Conservation (phyloP, 768 basidiomycete species). For the Mycena leptocephala region DNA sequence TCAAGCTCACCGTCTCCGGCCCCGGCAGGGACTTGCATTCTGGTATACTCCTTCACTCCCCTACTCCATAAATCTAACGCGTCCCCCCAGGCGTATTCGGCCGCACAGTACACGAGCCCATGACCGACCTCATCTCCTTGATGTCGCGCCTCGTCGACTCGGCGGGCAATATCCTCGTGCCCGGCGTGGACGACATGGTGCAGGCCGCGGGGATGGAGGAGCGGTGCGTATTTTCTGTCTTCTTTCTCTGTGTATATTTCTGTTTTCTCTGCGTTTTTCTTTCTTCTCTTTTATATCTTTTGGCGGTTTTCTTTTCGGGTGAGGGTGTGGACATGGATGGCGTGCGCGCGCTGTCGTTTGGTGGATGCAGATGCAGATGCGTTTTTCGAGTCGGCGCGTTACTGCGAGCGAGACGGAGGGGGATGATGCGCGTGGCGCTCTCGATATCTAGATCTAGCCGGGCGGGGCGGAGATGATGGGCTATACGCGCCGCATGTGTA, state of each 20-base stretch:
- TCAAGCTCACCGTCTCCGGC: constrained; percentile 85
- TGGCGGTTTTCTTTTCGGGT: too few relatives aligned
- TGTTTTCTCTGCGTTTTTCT: not conserved
- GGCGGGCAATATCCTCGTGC: constrained; percentile 77
- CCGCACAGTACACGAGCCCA: constrained; percentile 78
- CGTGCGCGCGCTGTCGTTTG: too few relatives aligned
- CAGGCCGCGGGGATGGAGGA: constrained; percentile 21
- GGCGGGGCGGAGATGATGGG: too few relatives aligned
- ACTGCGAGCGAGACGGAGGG: too few relatives aligned
- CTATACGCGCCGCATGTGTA: too few relatives aligned
- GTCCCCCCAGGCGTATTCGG: constrained; percentile 76
- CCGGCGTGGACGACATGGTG: constrained; percentile 81
- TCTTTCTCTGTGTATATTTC: not conserved
- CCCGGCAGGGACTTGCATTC: constrained; percentile 93
- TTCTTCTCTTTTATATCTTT: not conserved
- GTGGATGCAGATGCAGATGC: too few relatives aligned
- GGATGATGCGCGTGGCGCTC: too few relatives aligned
- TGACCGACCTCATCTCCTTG: constrained; percentile 82
- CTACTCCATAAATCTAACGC: constrained; percentile 42
- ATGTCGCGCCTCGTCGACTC: constrained; percentile 80
- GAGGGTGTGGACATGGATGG: too few relatives aligned
- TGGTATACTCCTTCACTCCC: constrained; percentile 73
- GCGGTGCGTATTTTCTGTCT: not conserved
- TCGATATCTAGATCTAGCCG: too few relatives aligned
- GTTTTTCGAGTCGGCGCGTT: too few relatives aligned